Evolutionary conservation across 768 basidiomycete genomes (phyloP).

Genomic region (Gyrodon lividus): DNA sequence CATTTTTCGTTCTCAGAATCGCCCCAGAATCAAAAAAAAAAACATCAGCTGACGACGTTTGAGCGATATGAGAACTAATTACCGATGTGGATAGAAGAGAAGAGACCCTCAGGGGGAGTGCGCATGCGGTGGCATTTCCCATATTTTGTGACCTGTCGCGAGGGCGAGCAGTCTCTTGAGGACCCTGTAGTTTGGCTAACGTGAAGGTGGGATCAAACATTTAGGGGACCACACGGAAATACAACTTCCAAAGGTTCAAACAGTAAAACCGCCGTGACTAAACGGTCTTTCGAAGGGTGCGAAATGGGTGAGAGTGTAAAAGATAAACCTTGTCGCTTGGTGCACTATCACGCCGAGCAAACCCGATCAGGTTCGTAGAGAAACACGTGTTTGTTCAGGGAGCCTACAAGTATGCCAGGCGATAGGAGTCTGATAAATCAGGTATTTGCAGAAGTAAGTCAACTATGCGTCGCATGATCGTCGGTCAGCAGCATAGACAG

Average conservation of each 20-base stretch:
- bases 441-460: not conserved
- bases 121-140: not conserved
- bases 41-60: not conserved
- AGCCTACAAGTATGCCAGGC: not conserved
- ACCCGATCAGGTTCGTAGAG: not conserved
- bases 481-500: too few relatives aligned
- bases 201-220: conserved; percentile 4
- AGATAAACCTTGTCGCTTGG: too few relatives aligned
- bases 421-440: conserved; percentile 1
- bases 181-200: not conserved
- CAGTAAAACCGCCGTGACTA: not conserved
- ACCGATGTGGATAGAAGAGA: not conserved
- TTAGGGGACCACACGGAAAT: conserved; percentile 5
- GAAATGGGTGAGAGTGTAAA: not conserved
- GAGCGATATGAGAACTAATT: not conserved
- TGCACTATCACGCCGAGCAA: not conserved
- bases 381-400: conserved; percentile 1
- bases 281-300: not conserved
- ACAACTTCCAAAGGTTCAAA: not conserved
- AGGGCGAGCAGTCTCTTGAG: not conserved
- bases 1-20: conserved; percentile 7
- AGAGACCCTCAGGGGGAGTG: not conserved
- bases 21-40: conserved; percentile 1
- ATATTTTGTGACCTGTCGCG: not conserved
- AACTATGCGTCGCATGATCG: not conserved